A percentile compares a stretch with the other conserved stretches of the same genome.
phyloP scores from a whole-genome alignment of 495 filamentous ascomycete species.

The Monascus purpureus region DNA sequence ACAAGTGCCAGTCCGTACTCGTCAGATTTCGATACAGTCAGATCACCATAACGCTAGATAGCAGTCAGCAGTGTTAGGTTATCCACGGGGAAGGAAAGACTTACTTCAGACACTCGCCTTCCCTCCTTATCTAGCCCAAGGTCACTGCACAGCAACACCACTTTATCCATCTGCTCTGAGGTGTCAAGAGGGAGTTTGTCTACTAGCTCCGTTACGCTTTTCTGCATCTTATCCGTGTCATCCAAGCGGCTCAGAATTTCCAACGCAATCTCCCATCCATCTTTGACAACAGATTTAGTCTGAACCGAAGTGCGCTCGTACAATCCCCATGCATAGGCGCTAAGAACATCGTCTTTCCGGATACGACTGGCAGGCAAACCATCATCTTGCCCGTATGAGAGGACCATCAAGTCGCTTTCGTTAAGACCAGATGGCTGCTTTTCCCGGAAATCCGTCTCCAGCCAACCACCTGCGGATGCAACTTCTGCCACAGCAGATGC shows the following conservation, averaged over 20 bases:
- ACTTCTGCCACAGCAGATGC: constrained; percentile 68
- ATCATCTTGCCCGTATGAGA: constrained; percentile 35
- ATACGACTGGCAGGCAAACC: constrained; percentile 8
- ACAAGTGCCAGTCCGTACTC: constrained; percentile 70
- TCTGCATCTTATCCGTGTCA: constrained; percentile 45
- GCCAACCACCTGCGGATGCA: constrained; percentile 60
- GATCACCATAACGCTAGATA: constrained; percentile 60
- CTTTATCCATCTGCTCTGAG: constrained; percentile 53
- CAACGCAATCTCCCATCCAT: constrained; percentile 80
- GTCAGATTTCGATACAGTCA: constrained; percentile 47
- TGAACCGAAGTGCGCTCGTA: constrained; percentile 29
- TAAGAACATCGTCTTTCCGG: constrained; percentile 54
- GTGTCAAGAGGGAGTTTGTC: constrained; percentile 49
- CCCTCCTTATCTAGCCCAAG: constrained; percentile 59
- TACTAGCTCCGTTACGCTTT: constrained; percentile 53
- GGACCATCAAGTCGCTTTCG: constrained; percentile 47
- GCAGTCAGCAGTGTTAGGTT: constrained; percentile 4
- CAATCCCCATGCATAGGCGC: constrained; percentile 50
- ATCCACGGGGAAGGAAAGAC: constrained; percentile 13
- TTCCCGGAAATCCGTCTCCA: constrained; percentile 21
- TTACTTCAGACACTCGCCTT: constrained; percentile 60
- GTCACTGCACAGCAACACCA: constrained; percentile 54
- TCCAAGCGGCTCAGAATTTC: constrained; percentile 62
- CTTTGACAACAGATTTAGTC: constrained; percentile 27
- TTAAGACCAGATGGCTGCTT: constrained; percentile 30